Evolutionary conservation across 208 protist species (phyloP).

Genomic region (Leishmania gerbilli): DNA sequence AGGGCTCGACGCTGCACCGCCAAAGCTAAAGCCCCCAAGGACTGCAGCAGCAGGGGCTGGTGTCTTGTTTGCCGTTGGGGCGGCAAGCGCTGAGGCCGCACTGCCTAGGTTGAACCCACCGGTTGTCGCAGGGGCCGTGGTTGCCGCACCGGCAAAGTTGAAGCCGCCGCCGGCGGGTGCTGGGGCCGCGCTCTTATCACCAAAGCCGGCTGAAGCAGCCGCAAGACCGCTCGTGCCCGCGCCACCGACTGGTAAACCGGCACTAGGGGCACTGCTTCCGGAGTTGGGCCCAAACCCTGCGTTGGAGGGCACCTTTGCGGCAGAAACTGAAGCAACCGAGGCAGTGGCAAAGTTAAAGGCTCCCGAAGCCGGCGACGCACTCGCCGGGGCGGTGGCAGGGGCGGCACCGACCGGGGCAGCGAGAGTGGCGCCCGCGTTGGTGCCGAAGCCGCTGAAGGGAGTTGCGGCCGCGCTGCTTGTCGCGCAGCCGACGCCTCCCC

Average conservation of each 20-base stretch:
- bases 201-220: neutral
- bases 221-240: neutral
- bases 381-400: conserved; percentile 10
- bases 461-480: neutral
- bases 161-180: conserved; percentile 4
- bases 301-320: neutral
- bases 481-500: neutral
- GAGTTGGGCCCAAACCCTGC: neutral
- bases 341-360: neutral
- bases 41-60: neutral
- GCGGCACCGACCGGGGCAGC: conserved; percentile 4
- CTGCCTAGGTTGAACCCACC: conserved; percentile 21
- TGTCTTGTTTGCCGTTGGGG: neutral
- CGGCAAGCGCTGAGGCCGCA: conserved; percentile 1
- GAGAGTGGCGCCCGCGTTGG: neutral
- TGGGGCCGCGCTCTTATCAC: neutral
- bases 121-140: neutral
- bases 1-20: conserved; percentile 17
- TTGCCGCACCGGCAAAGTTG: conserved; percentile 16
- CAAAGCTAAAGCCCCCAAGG: conserved; percentile 21
- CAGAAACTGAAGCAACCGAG: conserved; percentile 3
- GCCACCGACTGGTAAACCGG: neutral
- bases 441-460: conserved; percentile 1
- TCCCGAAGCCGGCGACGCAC: neutral
- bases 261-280: neutral